Evolutionary conservation across 768 basidiomycete genomes (phyloP).

Genomic region (Tylopilus plumbeoviolaceoides): DNA sequence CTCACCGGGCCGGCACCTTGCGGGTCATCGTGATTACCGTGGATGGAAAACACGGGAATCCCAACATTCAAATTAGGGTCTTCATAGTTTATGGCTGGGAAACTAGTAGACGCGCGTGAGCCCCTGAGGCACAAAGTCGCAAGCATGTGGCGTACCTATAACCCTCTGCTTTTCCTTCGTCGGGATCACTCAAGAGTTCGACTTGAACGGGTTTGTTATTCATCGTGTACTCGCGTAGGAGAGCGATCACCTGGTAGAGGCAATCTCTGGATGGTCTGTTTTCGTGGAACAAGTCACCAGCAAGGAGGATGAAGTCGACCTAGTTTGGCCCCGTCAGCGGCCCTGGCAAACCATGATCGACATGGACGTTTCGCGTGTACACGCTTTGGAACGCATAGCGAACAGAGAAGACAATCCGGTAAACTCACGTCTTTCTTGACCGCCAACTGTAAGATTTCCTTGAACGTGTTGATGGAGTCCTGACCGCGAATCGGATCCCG

Average conservation of each 20-base stretch:
- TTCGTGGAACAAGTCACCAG: constrained; percentile 96
- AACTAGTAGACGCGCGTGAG: constrained; percentile 45
- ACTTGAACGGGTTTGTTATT: constrained; percentile 87
- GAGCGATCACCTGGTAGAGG: constrained; percentile 82
- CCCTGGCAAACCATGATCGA: background rate
- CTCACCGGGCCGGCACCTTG: constrained; percentile 90
- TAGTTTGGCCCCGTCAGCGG: constrained; percentile 28
- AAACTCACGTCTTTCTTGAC: constrained; percentile 76
- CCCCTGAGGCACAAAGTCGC: background rate
- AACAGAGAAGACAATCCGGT: background rate
- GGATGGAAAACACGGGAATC: constrained; percentile 98
- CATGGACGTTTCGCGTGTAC: background rate
- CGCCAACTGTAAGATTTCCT: constrained; percentile 88
- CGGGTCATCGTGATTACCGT: constrained; percentile 99
- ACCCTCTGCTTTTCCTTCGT: constrained; percentile 81
- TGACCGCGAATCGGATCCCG: constrained; percentile 91
- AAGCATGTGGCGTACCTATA: constrained; percentile 57
- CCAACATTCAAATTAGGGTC: constrained; percentile 92
- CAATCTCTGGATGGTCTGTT: constrained; percentile 91
- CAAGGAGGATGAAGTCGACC: constrained; percentile 95
- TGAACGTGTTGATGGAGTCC: constrained; percentile 94
- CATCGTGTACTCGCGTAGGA: constrained; percentile 87
- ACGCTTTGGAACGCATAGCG: background rate
- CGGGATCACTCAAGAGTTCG: constrained; percentile 88
- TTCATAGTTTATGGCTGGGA: constrained; percentile 96